Percentiles rank a stretch among this genome's conserved stretches.
phyloP scores from a whole-genome alignment of 192 early-diverging fungal species.

The Haplosporangium gracile region DNA sequence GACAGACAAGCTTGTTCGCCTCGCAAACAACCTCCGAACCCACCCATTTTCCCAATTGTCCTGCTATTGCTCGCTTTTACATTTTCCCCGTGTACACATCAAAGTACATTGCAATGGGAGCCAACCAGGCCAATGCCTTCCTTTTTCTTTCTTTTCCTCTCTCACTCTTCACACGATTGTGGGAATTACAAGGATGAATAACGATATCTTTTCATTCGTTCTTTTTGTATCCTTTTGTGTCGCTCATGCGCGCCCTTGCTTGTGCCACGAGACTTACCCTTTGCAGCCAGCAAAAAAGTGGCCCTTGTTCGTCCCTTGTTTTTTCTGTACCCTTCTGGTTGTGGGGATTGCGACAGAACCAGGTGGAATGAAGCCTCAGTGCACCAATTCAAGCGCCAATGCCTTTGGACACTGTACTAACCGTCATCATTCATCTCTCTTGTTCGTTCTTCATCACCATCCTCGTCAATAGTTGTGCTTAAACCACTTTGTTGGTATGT shows the following conservation, averaged over 20 bases:
- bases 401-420: neutral
- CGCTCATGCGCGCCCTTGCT: neutral
- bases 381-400: neutral
- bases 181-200: neutral
- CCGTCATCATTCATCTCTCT: neutral
- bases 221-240: neutral
- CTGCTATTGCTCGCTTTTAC: neutral
- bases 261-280: neutral
- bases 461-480: conserved; percentile 46
- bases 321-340: neutral
- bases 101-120: neutral
- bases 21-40: conserved; percentile 6
- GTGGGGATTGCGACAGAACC: neutral
- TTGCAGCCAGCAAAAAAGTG: neutral
- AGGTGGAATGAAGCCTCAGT: neutral
- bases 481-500: conserved; percentile 60
- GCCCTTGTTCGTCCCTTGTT: neutral
- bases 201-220: neutral
- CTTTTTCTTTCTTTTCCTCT: too few relatives aligned
- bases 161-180: neutral
- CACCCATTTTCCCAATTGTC: neutral
- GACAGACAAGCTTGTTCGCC: neutral
- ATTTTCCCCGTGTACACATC: conserved; percentile 13
- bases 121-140: neutral
- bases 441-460: neutral